Evolutionary conservation across 371 early-diverging fungal species (phyloP).

Genomic region (Actinomortierella wolfii): DNA sequence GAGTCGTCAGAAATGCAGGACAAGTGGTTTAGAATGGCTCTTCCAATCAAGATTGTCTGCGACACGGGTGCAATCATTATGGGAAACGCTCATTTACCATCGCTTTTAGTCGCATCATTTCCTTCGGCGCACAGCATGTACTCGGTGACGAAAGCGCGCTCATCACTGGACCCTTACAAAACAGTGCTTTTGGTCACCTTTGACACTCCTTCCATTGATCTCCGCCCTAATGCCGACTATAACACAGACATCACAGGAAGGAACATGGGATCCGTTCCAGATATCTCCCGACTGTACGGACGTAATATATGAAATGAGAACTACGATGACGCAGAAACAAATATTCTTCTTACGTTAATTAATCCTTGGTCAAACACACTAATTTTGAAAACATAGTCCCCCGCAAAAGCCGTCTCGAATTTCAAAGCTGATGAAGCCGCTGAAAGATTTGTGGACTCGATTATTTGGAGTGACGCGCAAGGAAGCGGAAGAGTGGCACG

Average conservation of each 20-base stretch:
- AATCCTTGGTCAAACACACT: too few relatives aligned
- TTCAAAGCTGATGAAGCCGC: constrained; percentile 4
- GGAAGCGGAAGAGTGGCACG: constrained; percentile 48
- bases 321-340: too few relatives aligned
- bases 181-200: constrained; percentile 58
- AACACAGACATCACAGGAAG: constrained; percentile 38
- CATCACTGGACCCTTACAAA: constrained; percentile 65
- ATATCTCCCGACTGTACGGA: constrained; percentile 28
- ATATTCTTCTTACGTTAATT: too few relatives aligned
- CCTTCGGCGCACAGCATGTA: constrained; percentile 68
- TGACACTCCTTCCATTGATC: constrained; percentile 58
- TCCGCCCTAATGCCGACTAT: constrained; percentile 74
- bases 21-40: constrained; percentile 57
- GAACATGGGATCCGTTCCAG: constrained; percentile 18
- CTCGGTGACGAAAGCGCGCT: constrained; percentile 60
- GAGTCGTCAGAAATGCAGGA: constrained; percentile 27
- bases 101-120: constrained; percentile 65
- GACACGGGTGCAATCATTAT: constrained; percentile 74
- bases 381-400: too few relatives aligned
- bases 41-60: constrained; percentile 77
- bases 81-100: constrained; percentile 76
- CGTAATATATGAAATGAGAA: not conserved
- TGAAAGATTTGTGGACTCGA: constrained; percentile 23
- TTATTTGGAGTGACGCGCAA: constrained; percentile 22
- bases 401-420: constrained; percentile 11